A percentile compares a stretch with the other conserved stretches of the same genome.
phyloP scores from a whole-genome alignment of 2,329 filamentous ascomycete species.

The Lecanicillium sp. region DNA sequence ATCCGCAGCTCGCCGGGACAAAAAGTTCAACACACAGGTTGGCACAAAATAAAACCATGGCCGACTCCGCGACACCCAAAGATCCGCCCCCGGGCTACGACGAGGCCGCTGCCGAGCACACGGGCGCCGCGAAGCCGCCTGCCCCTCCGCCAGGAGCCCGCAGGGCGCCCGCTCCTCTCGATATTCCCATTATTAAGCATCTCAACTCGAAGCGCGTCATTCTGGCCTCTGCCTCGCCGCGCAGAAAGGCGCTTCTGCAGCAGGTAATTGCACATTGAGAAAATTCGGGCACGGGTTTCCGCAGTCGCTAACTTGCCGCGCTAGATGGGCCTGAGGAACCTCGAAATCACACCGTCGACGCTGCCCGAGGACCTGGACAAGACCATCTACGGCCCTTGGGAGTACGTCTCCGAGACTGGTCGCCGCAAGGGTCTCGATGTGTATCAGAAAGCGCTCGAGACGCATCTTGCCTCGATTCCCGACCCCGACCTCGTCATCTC shows the following conservation, averaged over 20 bases:
- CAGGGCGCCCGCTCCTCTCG: conserved; percentile 57
- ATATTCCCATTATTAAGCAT: conserved; percentile 71
- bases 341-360: conserved; percentile 79
- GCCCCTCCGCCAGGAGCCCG: conserved; percentile 27
- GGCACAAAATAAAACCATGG: conserved; percentile 23
- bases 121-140: conserved; percentile 20
- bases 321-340: conserved; percentile 70
- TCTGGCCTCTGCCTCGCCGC: conserved; percentile 82
- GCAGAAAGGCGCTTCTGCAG: conserved; percentile 73
- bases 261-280: too few relatives aligned
- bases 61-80: conserved; percentile 22
- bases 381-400: conserved; percentile 64
- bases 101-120: conserved; percentile 34
- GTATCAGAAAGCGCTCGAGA: conserved; percentile 42
- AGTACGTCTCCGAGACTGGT: conserved; percentile 88
- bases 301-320: background rate
- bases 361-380: conserved; percentile 85
- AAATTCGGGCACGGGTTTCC: background rate
- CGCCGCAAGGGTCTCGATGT: conserved; percentile 76
- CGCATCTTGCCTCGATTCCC: conserved; percentile 36
- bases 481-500: conserved; percentile 84
- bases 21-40: conserved; percentile 18
- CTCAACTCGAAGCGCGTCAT: conserved; percentile 77
- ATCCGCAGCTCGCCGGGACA: background rate
- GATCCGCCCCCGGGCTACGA: conserved; percentile 40